phyloP scores from a whole-genome alignment of 2,329 filamentous ascomycete species.

The Rhynchosporium agropyri region DNA sequence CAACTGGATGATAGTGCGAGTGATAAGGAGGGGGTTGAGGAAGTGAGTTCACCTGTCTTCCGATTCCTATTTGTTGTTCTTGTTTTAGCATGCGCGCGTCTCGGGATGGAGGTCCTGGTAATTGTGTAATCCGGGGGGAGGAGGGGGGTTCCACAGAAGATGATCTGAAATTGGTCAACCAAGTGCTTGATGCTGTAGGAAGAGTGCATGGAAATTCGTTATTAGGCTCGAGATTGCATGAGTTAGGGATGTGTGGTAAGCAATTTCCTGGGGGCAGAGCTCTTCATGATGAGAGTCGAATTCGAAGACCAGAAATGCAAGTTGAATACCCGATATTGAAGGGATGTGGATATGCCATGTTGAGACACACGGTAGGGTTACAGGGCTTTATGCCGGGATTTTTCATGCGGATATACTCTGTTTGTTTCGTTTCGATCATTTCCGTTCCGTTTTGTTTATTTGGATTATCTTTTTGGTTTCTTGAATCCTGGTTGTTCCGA shows the following conservation, averaged over 20 bases:
- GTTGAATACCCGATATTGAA: slow-evolving; percentile 10
- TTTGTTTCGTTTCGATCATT: neutral
- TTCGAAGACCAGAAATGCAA: too few species aligned
- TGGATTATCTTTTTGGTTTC: neutral
- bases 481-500: neutral
- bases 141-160: neutral
- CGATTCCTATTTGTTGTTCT: slow-evolving; percentile 10
- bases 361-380: neutral
- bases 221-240: neutral
- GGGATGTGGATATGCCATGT: neutral
- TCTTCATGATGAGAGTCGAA: too few species aligned
- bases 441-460: neutral
- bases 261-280: too few species aligned
- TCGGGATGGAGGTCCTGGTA: neutral
- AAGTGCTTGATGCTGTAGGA: neutral
- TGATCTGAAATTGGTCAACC: neutral
- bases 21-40: slow-evolving; percentile 31
- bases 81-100: neutral
- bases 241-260: neutral
- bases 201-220: too few species aligned
- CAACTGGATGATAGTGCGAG: neutral
- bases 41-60: slow-evolving; percentile 31
- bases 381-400: neutral
- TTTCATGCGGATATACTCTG: neutral
- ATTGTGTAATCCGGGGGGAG: neutral